Percentiles rank a stretch among this genome's conserved stretches.
Conservation (phyloP, 345 rosid genomes). For the Hibiscus mutabilis region DNA sequence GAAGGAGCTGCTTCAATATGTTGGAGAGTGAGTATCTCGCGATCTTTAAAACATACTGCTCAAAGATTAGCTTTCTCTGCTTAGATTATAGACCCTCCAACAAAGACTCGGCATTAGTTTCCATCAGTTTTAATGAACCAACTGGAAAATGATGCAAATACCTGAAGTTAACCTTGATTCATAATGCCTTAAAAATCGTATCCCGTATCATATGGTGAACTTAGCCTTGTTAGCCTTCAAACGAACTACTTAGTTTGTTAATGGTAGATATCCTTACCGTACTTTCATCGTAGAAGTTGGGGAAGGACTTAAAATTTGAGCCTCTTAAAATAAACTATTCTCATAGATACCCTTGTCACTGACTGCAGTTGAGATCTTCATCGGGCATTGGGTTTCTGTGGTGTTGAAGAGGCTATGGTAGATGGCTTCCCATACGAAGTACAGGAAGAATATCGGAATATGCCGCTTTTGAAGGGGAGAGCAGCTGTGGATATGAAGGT, state of each 20-base stretch:
- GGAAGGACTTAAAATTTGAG: slow-evolving; percentile 27
- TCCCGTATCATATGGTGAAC: too few species aligned
- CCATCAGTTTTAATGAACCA: too few species aligned
- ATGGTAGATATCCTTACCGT: not conserved
- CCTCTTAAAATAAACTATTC: slow-evolving; percentile 38
- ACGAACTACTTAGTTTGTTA: too few species aligned
- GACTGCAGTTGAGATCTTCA: slow-evolving; percentile 99
- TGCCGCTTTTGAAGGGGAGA: slow-evolving; percentile 97
- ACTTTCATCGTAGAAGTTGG: slow-evolving; percentile 2
- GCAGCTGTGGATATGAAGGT: slow-evolving; percentile 97
- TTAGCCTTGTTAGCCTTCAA: too few species aligned
- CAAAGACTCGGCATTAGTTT: not conserved
- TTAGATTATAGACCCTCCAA: not conserved
- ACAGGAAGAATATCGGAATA: slow-evolving; percentile 65
- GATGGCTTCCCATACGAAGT: slow-evolving; percentile 91
- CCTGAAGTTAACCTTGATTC: not conserved
- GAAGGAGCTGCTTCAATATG: slow-evolving; percentile 80
- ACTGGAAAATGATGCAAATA: too few species aligned
- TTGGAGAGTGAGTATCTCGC: slow-evolving; percentile 59
- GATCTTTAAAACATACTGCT: not conserved
- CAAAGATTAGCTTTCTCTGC: not conserved
- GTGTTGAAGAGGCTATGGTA: slow-evolving; percentile 99
- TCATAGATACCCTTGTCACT: slow-evolving; percentile 80
- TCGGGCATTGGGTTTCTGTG: slow-evolving; percentile 99
- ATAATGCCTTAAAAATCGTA: not conserved